These are phyloP conservation scores for Ambrosiella cleistominuta DNA, from an alignment of 2,329 filamentous ascomycete species.

Conservation along the genomic window DNA sequence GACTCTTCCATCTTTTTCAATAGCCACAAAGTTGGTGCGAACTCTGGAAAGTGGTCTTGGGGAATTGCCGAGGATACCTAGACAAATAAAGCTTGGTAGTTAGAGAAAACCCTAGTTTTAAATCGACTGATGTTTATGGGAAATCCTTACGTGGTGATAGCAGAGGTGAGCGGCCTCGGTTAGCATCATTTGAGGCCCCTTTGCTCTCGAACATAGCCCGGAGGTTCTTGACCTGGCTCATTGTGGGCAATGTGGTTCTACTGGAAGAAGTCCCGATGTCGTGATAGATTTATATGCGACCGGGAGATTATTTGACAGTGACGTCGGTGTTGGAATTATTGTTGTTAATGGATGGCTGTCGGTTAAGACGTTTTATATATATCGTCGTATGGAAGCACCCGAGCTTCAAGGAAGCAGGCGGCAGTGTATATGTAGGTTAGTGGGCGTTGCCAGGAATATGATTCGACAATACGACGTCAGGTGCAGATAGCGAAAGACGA, in stretches of 20 bases:
- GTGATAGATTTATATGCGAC: neutral
- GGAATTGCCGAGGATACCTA: conserved; percentile 22
- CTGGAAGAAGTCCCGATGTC: neutral
- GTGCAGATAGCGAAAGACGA: neutral
- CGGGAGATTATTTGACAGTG: neutral
- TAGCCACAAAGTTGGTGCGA: conserved; percentile 55
- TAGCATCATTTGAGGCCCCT: conserved; percentile 39
- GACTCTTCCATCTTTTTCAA: conserved; percentile 47
- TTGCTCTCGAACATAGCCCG: conserved; percentile 67
- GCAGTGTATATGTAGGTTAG: neutral
- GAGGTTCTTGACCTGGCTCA: conserved; percentile 57
- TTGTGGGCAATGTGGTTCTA: conserved; percentile 23
- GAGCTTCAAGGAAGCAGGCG: neutral
- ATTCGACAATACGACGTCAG: neutral
- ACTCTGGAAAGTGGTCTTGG: conserved; percentile 57
- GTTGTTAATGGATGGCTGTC: neutral
- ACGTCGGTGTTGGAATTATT: neutral
- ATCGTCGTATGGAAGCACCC: neutral
- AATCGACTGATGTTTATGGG: conserved; percentile 16
- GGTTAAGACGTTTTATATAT: neutral
- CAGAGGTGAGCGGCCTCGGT: conserved; percentile 52
- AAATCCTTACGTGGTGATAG: conserved; percentile 24
- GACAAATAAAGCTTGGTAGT: conserved; percentile 9
- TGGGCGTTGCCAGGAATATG: neutral
- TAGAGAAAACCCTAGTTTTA: neutral